Base-by-base conservation (phyloP, 345 rosid species). In the Ceriops tagal region DNA sequence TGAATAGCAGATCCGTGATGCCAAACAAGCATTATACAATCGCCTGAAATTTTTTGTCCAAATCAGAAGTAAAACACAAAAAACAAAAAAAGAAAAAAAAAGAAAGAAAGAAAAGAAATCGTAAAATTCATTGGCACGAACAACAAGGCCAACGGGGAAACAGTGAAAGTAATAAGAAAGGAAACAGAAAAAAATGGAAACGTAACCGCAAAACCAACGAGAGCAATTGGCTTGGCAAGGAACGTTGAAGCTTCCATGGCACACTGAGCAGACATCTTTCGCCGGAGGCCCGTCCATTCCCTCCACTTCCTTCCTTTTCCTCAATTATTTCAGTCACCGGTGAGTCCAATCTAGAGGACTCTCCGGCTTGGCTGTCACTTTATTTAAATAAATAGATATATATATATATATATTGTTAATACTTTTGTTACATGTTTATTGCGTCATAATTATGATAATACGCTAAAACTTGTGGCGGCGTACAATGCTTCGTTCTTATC, bases 151-250 rank as follows among this genome's bases (percentile, higher is more conserved):
- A 8, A 53, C 5, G 13, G 26, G 7, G 26, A 16, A 6, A 47
- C 7, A 49, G 65, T 15, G 16, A 58, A 19, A 3, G 61, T 20
- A n/a, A 39, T 15, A 61, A 31, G 3, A 16, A 19, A 53, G 53
- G 53, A 21, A 27, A 46, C 18, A 7, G 5, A 1, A 30, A 30
- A 26, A 9, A 73, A 32, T 19, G 39, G 46, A 60, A 16, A 65
- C 22, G 28, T 22, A 27, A 93, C 99, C 93, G 80, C 97, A 93
- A 69, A 93, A 92, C 99, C 99, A 93, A 74, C 92, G 99, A 46
- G 97, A 92, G 80, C 97, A 92, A 80, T 92, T 95, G 73, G 91
- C 95, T 79, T 95, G 96, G 66, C 96, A 88, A 66, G 97, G 93
- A 70, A 84, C 75, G 63, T 65, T 83, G 83, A 89, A 93, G 64